These are phyloP conservation scores for Stentor coeruleus DNA, from an alignment of 73 alveolate genomes.

Conservation along the genomic window DNA sequence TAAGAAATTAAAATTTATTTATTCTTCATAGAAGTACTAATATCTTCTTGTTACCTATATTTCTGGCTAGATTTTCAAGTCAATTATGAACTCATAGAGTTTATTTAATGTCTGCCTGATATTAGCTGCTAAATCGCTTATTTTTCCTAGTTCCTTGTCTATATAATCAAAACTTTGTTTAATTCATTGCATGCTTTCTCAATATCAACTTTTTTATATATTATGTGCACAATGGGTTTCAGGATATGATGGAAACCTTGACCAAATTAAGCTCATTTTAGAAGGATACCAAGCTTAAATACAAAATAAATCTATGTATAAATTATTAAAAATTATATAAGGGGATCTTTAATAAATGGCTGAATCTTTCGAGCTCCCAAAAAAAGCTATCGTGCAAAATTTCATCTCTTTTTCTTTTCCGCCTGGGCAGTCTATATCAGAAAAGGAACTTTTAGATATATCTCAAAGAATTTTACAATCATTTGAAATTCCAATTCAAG, in stretches of 20 bases:
- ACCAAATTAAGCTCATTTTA: slow-evolving; percentile 8
- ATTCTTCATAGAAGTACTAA: background rate
- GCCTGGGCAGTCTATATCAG: no score
- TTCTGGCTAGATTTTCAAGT: background rate
- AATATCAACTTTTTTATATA: background rate
- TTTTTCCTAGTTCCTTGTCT: background rate
- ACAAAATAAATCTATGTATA: no score
- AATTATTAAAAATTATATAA: no score
- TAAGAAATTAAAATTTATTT: no score
- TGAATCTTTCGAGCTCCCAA: no score
- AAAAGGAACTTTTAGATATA: no score
- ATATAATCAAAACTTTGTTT: background rate
- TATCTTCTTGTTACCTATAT: background rate
- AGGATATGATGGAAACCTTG: background rate
- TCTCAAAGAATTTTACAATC: no score
- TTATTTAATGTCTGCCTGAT: background rate
- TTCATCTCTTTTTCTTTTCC: no score
- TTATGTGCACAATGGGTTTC: background rate
- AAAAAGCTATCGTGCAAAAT: no score
- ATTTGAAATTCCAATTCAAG: no score
- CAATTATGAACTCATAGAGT: slow-evolving; percentile 5
- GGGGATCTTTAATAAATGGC: no score
- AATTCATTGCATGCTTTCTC: slow-evolving; percentile 15
- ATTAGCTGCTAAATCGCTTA: background rate
- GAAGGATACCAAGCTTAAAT: no score